Conservation (phyloP, 257 asterid genomes). For the Solanum medicagineum region DNA sequence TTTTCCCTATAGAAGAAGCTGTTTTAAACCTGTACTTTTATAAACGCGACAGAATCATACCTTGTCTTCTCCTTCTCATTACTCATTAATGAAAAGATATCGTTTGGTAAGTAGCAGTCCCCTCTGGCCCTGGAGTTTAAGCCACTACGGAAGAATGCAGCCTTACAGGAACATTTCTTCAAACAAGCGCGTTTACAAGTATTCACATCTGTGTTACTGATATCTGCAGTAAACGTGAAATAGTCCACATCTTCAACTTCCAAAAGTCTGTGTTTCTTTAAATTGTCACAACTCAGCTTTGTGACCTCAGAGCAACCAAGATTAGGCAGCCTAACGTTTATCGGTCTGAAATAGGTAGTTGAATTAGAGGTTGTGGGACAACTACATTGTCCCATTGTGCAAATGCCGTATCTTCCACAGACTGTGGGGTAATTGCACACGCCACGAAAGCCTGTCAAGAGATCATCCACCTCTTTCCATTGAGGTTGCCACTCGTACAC, state of each 20-base stretch:
- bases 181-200: constrained; percentile 2
- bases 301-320: background rate
- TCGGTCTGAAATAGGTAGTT: background rate
- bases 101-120: background rate
- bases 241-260: background rate
- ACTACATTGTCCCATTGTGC: constrained; percentile 1
- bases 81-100: background rate
- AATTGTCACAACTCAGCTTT: background rate
- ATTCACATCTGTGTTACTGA: background rate
- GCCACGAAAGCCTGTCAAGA: background rate
- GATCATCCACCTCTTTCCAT: background rate
- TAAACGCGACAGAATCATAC: constrained; percentile 2
- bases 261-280: background rate
- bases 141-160: background rate
- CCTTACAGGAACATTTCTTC: constrained; percentile 11
- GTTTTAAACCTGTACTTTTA: constrained; percentile 7
- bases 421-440: background rate
- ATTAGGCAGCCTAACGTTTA: background rate
- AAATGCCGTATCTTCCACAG: constrained; percentile 9
- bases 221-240: background rate
- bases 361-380: constrained; percentile 1
- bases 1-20: background rate
- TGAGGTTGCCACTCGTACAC: background rate
- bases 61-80: background rate
- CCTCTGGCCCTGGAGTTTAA: background rate